Evolutionary conservation across 2,329 filamentous ascomycete genomes (phyloP).

Genomic region (Xylaria sp.): DNA sequence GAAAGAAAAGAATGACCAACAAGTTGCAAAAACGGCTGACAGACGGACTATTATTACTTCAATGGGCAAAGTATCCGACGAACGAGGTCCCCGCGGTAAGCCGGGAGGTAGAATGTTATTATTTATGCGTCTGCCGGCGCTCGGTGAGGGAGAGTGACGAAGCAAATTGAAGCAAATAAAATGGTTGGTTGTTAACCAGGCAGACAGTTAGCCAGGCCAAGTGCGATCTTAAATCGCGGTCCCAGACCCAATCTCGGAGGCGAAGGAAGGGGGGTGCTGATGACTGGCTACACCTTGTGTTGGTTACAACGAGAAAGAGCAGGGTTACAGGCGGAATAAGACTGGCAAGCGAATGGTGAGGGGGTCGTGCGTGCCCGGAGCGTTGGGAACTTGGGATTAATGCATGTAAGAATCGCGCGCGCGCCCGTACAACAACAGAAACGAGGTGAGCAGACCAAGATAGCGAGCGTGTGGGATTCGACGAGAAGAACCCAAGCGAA

Average conservation of each 20-base stretch:
- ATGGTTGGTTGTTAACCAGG: slow-evolving; percentile 18
- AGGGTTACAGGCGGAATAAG: slow-evolving; percentile 3
- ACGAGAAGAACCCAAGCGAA: slow-evolving; percentile 15
- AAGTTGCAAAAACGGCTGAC: too few relatives aligned
- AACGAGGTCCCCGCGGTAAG: background rate
- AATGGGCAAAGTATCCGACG: background rate
- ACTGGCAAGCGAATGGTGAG: slow-evolving; percentile 18
- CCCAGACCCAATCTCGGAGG: slow-evolving; percentile 9
- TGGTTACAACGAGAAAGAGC: background rate
- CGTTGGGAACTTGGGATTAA: slow-evolving; percentile 14
- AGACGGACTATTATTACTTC: slow-evolving; percentile 1
- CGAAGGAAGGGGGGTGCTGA: background rate
- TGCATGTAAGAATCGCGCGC: slow-evolving; percentile 5
- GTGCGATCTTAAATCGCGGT: slow-evolving; percentile 6
- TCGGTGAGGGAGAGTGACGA: slow-evolving; percentile 23
- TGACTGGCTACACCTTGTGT: slow-evolving; percentile 5
- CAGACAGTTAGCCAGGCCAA: slow-evolving; percentile 2
- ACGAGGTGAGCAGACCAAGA: slow-evolving; percentile 23
- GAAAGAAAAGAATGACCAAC: background rate
- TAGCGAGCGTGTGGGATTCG: slow-evolving; percentile 11
- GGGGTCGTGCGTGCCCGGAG: slow-evolving; percentile 1
- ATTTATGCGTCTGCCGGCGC: slow-evolving; percentile 21
- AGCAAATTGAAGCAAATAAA: slow-evolving; percentile 15
- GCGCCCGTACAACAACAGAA: background rate
- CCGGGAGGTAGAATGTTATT: background rate